Evolutionary conservation across 106 monocot species (phyloP).

Genomic region (Dendrobium nobile): DNA sequence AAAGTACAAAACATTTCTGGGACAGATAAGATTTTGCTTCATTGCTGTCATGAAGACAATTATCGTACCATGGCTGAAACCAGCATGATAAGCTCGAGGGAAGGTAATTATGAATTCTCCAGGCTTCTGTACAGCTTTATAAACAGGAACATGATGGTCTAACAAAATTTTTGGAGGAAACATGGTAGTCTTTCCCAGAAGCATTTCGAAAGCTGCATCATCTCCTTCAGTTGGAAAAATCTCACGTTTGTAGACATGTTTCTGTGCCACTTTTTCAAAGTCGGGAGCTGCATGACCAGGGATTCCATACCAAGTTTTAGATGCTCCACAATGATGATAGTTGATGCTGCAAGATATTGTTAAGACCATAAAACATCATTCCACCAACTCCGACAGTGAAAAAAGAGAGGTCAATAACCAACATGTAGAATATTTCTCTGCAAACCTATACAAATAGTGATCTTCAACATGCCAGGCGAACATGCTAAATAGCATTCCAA

Average conservation of each 20-base stretch:
- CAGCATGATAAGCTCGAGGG: conserved; percentile 94
- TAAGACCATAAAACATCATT: not conserved
- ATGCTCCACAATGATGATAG: conserved; percentile 98
- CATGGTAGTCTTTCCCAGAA: conserved; percentile 91
- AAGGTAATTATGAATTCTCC: conserved; percentile 93
- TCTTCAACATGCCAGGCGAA: conserved; percentile 99
- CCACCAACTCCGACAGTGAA: not conserved
- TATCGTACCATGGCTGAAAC: conserved; percentile 81
- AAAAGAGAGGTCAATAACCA: not conserved
- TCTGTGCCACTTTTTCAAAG: conserved; percentile 64
- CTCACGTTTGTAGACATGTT: conserved; percentile 63
- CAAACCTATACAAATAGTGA: conserved; percentile 91
- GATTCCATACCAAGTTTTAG: conserved; percentile 96
- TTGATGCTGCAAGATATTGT: conserved; percentile 60
- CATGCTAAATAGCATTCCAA: conserved; percentile 98
- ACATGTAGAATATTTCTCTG: not conserved
- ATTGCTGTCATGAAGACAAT: not conserved
- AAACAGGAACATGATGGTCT: conserved; percentile 82
- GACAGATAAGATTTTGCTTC: not conserved
- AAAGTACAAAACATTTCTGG: too few relatives aligned
- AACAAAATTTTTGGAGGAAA: conserved; percentile 84
- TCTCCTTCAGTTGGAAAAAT: conserved; percentile 56
- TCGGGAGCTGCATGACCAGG: conserved; percentile 76
- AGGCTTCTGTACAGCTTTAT: conserved; percentile 85
- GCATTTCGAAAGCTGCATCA: conserved; percentile 77